Percentiles rank a stretch among this genome's conserved stretches.
Evolutionary conservation across 169 alveolate genomes (phyloP).

Genomic region (Cryptosporidium ryanae): DNA sequence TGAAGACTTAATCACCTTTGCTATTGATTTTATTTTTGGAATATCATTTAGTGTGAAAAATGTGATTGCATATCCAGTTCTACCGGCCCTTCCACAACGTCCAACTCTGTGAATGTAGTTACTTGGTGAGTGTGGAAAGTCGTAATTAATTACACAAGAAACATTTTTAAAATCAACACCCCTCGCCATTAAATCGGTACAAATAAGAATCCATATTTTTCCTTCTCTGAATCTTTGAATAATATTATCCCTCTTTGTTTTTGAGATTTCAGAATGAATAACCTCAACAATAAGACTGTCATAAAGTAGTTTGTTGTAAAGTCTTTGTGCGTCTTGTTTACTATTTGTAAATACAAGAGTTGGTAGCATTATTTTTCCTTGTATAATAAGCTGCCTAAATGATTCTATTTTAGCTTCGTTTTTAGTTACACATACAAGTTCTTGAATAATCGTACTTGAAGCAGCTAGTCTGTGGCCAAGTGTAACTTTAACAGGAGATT

Average conservation of each 20-base stretch:
- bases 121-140: slow-evolving; percentile 93
- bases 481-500: slow-evolving; percentile 81
- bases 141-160: slow-evolving; percentile 94
- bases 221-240: slow-evolving; percentile 79
- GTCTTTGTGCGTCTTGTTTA: slow-evolving; percentile 70
- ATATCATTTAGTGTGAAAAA: slow-evolving; percentile 89
- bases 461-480: slow-evolving; percentile 81
- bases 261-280: slow-evolving; percentile 75
- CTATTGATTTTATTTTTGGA: slow-evolving; percentile 81
- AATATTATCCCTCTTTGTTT: slow-evolving; percentile 76
- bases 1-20: slow-evolving; percentile 84
- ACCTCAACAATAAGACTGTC: slow-evolving; percentile 69
- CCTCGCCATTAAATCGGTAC: slow-evolving; percentile 96
- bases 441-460: slow-evolving; percentile 81
- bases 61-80: slow-evolving; percentile 89
- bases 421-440: slow-evolving; percentile 82
- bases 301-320: slow-evolving; percentile 55
- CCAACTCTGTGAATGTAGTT: slow-evolving; percentile 98
- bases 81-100: slow-evolving; percentile 98
- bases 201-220: slow-evolving; percentile 92
- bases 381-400: slow-evolving; percentile 79
- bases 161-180: slow-evolving; percentile 97
- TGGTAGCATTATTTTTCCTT: slow-evolving; percentile 81
- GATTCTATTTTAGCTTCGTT: slow-evolving; percentile 80
- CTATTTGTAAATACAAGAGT: slow-evolving; percentile 78